phyloP scores from a whole-genome alignment of 208 protist species.

The Trypanosoma grayi region DNA sequence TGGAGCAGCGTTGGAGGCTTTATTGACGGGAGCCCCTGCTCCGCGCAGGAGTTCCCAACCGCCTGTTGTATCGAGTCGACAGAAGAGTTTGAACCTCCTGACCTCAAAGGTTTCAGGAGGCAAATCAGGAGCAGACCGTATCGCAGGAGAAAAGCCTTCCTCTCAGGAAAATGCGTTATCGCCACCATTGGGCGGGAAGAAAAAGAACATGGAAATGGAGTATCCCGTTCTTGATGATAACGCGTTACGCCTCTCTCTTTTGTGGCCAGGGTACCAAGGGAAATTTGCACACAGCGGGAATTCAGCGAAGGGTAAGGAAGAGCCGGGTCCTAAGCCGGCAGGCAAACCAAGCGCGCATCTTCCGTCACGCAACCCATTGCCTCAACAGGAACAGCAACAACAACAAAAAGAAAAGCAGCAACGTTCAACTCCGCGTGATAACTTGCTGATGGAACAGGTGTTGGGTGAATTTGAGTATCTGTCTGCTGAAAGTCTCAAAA shows the following conservation, averaged over 20 bases:
- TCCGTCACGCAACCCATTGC: too few species aligned
- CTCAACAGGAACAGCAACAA: not conserved
- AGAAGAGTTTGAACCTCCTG: not conserved
- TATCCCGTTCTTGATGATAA: slow-evolving; percentile 10
- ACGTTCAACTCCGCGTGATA: too few species aligned
- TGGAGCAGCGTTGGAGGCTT: slow-evolving; percentile 15
- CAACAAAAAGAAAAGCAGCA: too few species aligned
- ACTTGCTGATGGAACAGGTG: slow-evolving; percentile 6
- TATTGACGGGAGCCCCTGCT: not conserved
- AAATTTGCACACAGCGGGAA: not conserved
- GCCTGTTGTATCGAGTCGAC: not conserved
- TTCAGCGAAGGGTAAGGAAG: not conserved
- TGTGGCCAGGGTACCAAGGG: not conserved
- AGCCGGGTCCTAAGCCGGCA: slow-evolving; percentile 3
- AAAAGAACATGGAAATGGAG: slow-evolving; percentile 12
- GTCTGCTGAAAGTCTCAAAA: slow-evolving; percentile 14
- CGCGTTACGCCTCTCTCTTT: not conserved
- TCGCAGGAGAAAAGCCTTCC: not conserved
- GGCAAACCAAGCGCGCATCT: not conserved
- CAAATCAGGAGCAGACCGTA: not conserved
- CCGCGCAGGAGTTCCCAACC: not conserved
- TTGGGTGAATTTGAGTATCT: slow-evolving; percentile 27
- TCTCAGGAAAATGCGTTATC: not conserved
- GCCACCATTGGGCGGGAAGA: not conserved
- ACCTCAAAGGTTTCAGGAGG: not conserved